Conservation (phyloP, 169 alveolate genomes). For the Miamiensis avidus region DNA sequence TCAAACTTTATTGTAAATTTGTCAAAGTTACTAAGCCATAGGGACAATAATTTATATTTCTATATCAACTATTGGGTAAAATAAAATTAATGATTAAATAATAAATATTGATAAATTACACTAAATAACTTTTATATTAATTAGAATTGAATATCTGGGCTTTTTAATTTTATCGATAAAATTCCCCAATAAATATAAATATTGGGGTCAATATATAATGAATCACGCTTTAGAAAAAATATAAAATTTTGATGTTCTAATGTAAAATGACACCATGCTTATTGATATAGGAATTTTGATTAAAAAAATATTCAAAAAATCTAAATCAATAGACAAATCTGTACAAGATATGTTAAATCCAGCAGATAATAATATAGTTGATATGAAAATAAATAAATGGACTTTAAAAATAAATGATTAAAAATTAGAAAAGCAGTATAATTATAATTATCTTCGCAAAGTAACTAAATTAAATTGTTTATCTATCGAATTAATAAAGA, state of each 20-base stretch:
- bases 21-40: no score
- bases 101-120: no score
- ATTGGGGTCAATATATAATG: background rate
- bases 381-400: background rate
- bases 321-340: background rate
- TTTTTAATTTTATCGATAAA: no score
- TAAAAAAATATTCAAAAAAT: no score
- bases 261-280: background rate
- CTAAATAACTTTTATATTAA: background rate
- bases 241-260: background rate
- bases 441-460: background rate
- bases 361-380: background rate
- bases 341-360: background rate
- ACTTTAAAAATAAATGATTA: background rate
- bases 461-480: no score
- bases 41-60: no score
- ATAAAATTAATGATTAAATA: no score
- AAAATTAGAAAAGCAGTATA: background rate
- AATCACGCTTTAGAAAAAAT: background rate
- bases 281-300: background rate
- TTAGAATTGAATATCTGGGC: background rate
- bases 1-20: no score
- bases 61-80: no score
- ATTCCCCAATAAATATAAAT: background rate
- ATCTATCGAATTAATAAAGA: no score